phyloP scores from a whole-genome alignment of 257 asterid species.

The Apocynum venetum region DNA sequence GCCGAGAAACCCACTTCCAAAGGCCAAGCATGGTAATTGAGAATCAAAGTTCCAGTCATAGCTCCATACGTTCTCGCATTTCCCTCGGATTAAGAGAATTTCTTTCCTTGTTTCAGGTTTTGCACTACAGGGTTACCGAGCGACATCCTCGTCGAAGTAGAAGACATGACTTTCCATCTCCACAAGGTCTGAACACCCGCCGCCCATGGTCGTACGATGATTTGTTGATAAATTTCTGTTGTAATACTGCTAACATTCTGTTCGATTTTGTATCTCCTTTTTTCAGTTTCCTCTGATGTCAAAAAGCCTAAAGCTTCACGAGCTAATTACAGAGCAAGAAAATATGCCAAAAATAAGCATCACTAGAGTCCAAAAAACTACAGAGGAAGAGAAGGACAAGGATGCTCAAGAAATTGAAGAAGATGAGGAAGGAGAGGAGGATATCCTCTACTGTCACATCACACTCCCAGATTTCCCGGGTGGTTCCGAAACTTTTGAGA shows the following conservation, averaged over 20 bases:
- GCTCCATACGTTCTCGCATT: not conserved
- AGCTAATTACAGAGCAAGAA: slow-evolving; percentile 77
- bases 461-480: slow-evolving; percentile 86
- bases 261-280: not conserved
- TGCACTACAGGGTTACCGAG: slow-evolving; percentile 96
- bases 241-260: not conserved
- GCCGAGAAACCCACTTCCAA: slow-evolving; percentile 58
- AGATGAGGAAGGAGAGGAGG: slow-evolving; percentile 38
- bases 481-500: slow-evolving; percentile 78
- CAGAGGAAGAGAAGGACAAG: slow-evolving; percentile 33
- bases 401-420: slow-evolving; percentile 34
- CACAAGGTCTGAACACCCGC: slow-evolving; percentile 55
- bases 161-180: slow-evolving; percentile 86
- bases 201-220: not conserved
- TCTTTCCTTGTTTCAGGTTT: slow-evolving; percentile 52
- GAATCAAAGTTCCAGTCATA: not conserved
- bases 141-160: slow-evolving; percentile 74
- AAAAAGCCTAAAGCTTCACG: slow-evolving; percentile 80
- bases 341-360: slow-evolving; percentile 25
- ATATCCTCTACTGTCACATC: slow-evolving; percentile 53
- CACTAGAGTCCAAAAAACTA: slow-evolving; percentile 33
- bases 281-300: slow-evolving; percentile 91
- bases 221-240: not conserved
- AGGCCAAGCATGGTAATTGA: slow-evolving; percentile 90
- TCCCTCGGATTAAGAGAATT: not conserved